phyloP scores from a whole-genome alignment of 495 filamentous ascomycete species.

The Penicillium verhagenii region DNA sequence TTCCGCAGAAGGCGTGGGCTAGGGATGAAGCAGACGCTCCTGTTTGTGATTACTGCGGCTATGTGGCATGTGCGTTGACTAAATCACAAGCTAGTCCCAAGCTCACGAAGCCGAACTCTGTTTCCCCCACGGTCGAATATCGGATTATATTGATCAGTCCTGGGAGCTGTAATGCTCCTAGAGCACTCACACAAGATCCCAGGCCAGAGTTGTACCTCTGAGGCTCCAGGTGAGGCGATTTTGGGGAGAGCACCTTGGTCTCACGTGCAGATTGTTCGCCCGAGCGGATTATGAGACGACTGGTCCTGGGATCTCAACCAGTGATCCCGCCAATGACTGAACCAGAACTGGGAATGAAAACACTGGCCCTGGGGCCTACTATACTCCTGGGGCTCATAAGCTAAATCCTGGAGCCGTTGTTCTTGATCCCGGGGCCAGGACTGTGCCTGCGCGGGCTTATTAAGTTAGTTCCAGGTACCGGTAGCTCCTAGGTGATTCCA shows the following conservation, averaged over 20 bases:
- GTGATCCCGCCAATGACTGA: neutral
- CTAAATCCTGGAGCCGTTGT: neutral
- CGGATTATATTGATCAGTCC: neutral
- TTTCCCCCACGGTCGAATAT: neutral
- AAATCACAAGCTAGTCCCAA: neutral
- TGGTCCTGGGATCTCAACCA: neutral
- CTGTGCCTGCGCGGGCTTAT: no score
- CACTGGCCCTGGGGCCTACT: neutral
- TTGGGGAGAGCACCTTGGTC: neutral
- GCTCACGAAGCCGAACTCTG: neutral
- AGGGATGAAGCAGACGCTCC: no score
- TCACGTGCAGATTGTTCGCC: no score
- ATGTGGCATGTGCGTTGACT: neutral
- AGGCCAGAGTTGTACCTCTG: neutral
- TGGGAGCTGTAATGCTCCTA: neutral
- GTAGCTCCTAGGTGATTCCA: neutral
- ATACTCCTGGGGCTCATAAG: constrained; percentile 1
- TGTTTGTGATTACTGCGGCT: neutral
- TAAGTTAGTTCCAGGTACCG: neutral
- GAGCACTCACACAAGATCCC: neutral
- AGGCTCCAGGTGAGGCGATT: neutral
- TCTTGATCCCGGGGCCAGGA: neutral
- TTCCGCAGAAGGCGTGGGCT: neutral
- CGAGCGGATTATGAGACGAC: neutral
- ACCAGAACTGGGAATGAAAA: constrained; percentile 1